These are phyloP conservation scores for Coniochaeta sp. DNA, from an alignment of 2,329 filamentous ascomycete species.

Conservation along the genomic window DNA sequence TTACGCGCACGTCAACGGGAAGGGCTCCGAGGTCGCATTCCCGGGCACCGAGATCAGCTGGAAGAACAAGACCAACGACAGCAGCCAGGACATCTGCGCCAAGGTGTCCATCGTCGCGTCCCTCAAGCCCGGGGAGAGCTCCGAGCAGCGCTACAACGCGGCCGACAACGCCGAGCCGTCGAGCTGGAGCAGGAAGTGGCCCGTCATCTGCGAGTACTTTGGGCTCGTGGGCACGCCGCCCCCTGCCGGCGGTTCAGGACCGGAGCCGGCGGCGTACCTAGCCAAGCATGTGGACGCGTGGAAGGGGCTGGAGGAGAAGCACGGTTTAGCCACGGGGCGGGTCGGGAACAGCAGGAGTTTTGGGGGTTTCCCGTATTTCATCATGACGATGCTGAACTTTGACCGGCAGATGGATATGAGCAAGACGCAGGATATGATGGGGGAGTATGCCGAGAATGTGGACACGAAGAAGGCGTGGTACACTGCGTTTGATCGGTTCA, in stretches of 20 bases:
- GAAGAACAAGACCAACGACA: constrained; percentile 29
- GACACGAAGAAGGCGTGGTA: constrained; percentile 22
- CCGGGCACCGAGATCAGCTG: constrained; percentile 28
- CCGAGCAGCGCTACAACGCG: constrained; percentile 31
- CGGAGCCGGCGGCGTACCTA: constrained; percentile 23
- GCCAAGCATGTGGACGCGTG: constrained; percentile 23
- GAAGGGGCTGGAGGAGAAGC: constrained; percentile 23
- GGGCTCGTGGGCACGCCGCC: constrained; percentile 31
- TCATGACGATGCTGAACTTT: constrained; percentile 27
- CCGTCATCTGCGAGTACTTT: constrained; percentile 37
- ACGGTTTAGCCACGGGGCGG: constrained; percentile 22
- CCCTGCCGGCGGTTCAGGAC: constrained; percentile 18
- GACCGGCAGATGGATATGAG: constrained; percentile 26
- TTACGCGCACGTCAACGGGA: constrained; percentile 27
- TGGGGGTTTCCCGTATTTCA: constrained; percentile 22
- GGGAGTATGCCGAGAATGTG: constrained; percentile 19
- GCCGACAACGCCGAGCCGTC: constrained; percentile 28
- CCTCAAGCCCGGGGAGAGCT: constrained; percentile 29
- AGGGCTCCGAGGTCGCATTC: constrained; percentile 28
- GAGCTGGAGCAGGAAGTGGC: constrained; percentile 36
- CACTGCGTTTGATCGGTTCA: constrained; percentile 24
- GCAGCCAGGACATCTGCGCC: constrained; percentile 30
- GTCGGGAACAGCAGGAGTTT: constrained; percentile 23
- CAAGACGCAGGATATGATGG: constrained; percentile 23
- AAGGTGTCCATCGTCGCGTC: constrained; percentile 31